Base-by-base conservation (phyloP, 441 rosid genomes). In the Codiaeum variegatum region DNA sequence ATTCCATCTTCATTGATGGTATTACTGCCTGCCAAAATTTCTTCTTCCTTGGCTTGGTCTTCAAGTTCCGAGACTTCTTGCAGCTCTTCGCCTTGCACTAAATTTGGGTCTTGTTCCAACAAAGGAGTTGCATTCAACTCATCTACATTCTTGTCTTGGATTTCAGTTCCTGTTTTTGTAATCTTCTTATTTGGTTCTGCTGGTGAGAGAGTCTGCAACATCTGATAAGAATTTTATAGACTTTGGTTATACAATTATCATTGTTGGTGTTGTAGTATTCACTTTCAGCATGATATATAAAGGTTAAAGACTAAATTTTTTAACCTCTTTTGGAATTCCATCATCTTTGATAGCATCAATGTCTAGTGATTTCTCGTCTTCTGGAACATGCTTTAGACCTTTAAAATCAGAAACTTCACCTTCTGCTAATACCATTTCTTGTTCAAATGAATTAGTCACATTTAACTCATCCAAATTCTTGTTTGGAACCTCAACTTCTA, bases 41-140 rank as follows among this genome's bases (percentile, higher is more conserved):
- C 36, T 65, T 62, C 75, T 73, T 81, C 81, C 64, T 76, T 36
- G 62, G 34, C 51, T 58, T 67, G 76, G 62, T 76, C 85, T 73
- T 79, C 75, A 44, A 54, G n/a, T 16, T 77, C 60, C 32, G 73
- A 61, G 72, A 62, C 64, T 24, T 68, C 15, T 8, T 56, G 63
- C 42, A 56, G 60, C 47, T 77, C 66, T 67, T 67, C 32, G 2
- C 29, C 19, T 69, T 75, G 68, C 58, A 44, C 26, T 67, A 60
- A 61, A 44, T 16, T 32, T 26, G 76, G 73, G 70, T 72, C 76
- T 69, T 81, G 58, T 11, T 73, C 80, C 72, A 61, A 5, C 12
- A 63, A 67, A 54, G 18, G 67, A 31, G 11, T 46, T 4, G 8
- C 65, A 21, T 74, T 73, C 36, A 71, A 19, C n/a, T 77, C 76